Conservation (phyloP, 768 basidiomycete genomes). For the Russula abietina region DNA sequence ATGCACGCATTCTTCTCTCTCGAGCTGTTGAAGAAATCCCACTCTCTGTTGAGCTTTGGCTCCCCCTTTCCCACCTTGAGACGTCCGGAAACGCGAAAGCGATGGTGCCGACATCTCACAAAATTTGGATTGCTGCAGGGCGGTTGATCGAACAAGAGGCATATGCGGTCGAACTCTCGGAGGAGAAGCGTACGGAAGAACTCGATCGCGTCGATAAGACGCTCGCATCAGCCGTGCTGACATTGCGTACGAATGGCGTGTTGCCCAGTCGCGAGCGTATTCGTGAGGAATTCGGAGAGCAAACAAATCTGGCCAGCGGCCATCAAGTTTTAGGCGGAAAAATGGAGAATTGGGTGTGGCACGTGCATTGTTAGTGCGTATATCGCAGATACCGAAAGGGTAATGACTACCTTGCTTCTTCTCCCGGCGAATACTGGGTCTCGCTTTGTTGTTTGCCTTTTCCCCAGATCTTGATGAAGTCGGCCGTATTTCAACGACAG, state of each 20-base stretch:
- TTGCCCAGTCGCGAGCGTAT: conserved; percentile 82
- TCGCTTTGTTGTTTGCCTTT: conserved; percentile 14
- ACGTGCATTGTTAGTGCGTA: conserved; percentile 77
- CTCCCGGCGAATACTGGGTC: not conserved
- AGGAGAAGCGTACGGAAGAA: conserved; percentile 53
- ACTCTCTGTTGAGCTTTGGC: conserved; percentile 93
- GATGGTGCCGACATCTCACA: conserved; percentile 93
- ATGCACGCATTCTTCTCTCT: conserved; percentile 86
- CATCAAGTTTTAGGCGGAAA: conserved; percentile 91
- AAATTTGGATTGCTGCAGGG: conserved; percentile 98
- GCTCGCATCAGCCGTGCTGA: conserved; percentile 77
- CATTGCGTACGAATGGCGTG: conserved; percentile 77
- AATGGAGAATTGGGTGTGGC: conserved; percentile 88
- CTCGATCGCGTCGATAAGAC: conserved; percentile 78
- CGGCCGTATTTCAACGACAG: conserved; percentile 89
- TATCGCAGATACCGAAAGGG: conserved; percentile 91
- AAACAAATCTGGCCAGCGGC: conserved; percentile 98
- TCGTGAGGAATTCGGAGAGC: conserved; percentile 92
- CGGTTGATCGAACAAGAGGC: conserved; percentile 86
- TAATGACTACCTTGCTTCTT: conserved; percentile 33
- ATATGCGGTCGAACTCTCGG: conserved; percentile 40
- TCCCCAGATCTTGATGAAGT: conserved; percentile 96
- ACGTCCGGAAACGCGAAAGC: conserved; percentile 85
- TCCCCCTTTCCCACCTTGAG: conserved; percentile 94
- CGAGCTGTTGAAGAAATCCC: conserved; percentile 98